These are phyloP conservation scores for Rhodotorula sphaerocarpa DNA, from an alignment of 768 basidiomycete species.

Conservation along the genomic window DNA sequence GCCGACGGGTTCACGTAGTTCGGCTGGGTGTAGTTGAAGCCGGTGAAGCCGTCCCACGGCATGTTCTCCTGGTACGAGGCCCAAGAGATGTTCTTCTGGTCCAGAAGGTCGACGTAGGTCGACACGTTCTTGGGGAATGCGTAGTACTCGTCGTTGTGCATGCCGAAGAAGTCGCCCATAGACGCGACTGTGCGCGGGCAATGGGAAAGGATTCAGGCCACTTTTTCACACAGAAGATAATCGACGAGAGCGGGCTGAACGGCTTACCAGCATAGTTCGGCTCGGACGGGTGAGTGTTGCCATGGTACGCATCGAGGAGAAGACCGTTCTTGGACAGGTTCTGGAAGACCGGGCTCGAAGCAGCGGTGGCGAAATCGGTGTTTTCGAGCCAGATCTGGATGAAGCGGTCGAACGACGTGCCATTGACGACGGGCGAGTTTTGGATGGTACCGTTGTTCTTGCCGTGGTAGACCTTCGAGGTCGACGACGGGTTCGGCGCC, in stretches of 20 bases:
- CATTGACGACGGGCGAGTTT: background rate
- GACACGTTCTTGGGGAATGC: constrained; percentile 50
- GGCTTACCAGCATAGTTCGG: too few relatives aligned
- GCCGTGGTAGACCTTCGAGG: background rate
- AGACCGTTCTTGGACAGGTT: background rate
- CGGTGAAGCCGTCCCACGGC: constrained; percentile 31
- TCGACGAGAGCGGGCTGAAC: too few relatives aligned
- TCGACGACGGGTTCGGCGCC: background rate
- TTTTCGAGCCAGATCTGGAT: background rate
- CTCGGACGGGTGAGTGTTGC: background rate
- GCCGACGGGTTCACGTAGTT: constrained; percentile 45
- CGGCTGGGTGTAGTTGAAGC: constrained; percentile 42
- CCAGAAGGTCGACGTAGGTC: constrained; percentile 56
- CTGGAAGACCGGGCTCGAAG: background rate
- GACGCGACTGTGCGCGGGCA: background rate
- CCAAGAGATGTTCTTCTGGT: constrained; percentile 55
- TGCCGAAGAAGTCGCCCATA: background rate
- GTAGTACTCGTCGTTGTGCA: background rate
- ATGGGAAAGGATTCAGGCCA: too few relatives aligned
- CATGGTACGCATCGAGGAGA: background rate
- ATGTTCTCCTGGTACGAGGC: constrained; percentile 45
- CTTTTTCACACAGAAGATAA: too few relatives aligned
- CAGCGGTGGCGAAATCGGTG: background rate
- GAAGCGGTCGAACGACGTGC: background rate
- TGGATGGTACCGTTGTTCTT: background rate